Conservation (phyloP, 495 filamentous ascomycete genomes). For the Aspergillus bertholletiae region DNA sequence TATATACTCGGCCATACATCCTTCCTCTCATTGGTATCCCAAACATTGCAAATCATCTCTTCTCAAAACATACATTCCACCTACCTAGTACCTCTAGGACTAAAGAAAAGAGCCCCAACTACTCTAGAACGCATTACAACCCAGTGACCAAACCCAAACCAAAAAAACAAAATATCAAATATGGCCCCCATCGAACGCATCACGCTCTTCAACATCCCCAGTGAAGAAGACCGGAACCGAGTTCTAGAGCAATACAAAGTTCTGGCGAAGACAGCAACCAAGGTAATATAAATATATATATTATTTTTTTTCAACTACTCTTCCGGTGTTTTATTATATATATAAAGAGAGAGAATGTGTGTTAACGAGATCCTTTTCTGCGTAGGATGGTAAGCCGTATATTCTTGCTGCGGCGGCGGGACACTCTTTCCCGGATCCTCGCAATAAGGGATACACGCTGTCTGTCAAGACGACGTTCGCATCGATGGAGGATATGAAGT, state of each 20-base stretch:
- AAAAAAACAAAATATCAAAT: background rate
- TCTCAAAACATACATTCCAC: too few relatives aligned
- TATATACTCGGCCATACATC: too few relatives aligned
- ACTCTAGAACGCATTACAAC: too few relatives aligned
- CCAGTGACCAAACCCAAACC: too few relatives aligned
- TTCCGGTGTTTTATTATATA: too few relatives aligned
- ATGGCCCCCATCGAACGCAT: constrained; percentile 52
- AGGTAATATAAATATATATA: constrained; percentile 40
- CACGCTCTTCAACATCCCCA: constrained; percentile 59
- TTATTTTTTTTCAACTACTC: too few relatives aligned
- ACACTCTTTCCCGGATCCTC: constrained; percentile 45
- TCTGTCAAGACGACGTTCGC: constrained; percentile 57
- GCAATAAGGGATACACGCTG: constrained; percentile 62
- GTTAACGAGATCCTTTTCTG: too few relatives aligned
- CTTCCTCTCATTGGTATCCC: too few relatives aligned
- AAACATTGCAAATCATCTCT: too few relatives aligned
- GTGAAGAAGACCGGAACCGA: constrained; percentile 38
- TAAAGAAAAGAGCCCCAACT: too few relatives aligned
- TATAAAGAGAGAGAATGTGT: too few relatives aligned
- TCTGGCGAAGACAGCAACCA: constrained; percentile 47
- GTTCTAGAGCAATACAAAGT: constrained; percentile 49
- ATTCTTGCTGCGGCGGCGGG: constrained; percentile 49
- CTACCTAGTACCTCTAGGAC: too few relatives aligned
- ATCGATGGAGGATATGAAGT: constrained; percentile 64
- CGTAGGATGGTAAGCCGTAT: constrained; percentile 66